These are phyloP conservation scores for Colletotrichum costaricense DNA, from an alignment of 2,329 filamentous ascomycete genomes.

Conservation along the genomic window DNA sequence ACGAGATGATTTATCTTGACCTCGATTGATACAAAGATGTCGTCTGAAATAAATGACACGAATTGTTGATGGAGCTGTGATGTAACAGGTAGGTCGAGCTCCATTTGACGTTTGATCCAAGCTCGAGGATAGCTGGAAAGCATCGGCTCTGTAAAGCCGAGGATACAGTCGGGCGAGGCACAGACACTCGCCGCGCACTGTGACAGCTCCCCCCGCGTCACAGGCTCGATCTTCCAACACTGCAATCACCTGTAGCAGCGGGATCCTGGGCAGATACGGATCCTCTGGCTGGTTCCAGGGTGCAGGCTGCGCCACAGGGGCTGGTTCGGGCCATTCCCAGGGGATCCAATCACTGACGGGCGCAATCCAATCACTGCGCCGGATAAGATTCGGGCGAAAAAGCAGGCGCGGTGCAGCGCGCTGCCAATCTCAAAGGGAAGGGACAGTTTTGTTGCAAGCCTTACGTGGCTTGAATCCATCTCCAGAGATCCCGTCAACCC, in stretches of 20 bases:
- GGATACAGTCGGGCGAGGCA: constrained; percentile 36
- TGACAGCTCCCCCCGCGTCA: constrained; percentile 27
- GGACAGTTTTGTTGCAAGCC: constrained; percentile 25
- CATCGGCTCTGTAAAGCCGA: constrained; percentile 44
- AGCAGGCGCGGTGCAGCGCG: background rate
- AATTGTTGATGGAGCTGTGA: constrained; percentile 10
- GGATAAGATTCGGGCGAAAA: constrained; percentile 33
- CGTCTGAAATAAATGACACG: background rate
- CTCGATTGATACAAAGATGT: constrained; percentile 14
- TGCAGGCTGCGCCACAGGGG: constrained; percentile 23
- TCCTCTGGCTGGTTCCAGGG: background rate
- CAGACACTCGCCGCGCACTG: constrained; percentile 14
- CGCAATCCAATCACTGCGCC: constrained; percentile 7
- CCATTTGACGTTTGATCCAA: constrained; percentile 18
- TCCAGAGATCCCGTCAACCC: constrained; percentile 21
- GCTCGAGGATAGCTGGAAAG: constrained; percentile 40
- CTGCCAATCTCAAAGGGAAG: background rate
- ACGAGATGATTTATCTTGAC: background rate
- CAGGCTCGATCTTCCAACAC: constrained; percentile 7
- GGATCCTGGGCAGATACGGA: background rate
- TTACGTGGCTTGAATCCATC: constrained; percentile 38
- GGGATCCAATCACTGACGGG: constrained; percentile 17
- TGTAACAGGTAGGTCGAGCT: constrained; percentile 23
- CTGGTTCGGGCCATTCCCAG: background rate
- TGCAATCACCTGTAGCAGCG: background rate